Conservation (phyloP, 208 protist genomes). For the Trypanosoma cruzi region DNA sequence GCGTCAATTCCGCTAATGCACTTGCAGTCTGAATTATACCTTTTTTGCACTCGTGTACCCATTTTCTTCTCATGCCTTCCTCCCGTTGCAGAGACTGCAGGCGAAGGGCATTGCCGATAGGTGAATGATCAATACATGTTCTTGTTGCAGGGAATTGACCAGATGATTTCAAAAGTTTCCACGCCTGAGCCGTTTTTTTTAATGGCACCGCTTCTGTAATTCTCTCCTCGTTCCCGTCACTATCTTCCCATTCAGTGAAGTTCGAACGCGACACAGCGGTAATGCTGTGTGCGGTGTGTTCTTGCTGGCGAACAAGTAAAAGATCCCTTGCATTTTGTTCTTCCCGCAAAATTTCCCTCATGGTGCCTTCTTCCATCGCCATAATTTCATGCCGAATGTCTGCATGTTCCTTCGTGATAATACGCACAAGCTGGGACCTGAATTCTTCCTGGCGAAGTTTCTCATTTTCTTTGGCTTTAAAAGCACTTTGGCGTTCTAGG, state of each 20-base stretch:
- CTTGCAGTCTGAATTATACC: not conserved
- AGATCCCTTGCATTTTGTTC: not conserved
- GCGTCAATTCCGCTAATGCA: not conserved
- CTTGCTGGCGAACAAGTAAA: not conserved
- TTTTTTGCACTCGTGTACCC: conserved; percentile 3
- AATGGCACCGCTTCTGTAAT: not conserved
- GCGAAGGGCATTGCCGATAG: not conserved
- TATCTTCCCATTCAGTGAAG: not conserved
- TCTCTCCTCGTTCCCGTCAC: not conserved
- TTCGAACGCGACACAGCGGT: not conserved
- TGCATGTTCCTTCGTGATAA: conserved; percentile 9
- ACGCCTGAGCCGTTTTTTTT: not conserved
- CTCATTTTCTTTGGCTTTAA: not conserved
- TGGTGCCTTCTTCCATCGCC: conserved; percentile 2
- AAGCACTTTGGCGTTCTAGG: not conserved
- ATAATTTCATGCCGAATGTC: conserved; percentile 15
- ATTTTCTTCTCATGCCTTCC: not conserved
- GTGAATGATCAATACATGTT: not conserved
- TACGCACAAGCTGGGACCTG: not conserved
- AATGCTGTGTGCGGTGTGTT: not conserved
- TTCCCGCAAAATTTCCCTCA: not conserved
- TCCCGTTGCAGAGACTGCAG: not conserved
- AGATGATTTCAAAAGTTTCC: not conserved
- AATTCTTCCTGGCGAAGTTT: not conserved
- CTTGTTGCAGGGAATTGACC: not conserved